A percentile compares a stretch with the other conserved stretches of the same genome.
phyloP scores from a whole-genome alignment of 2,329 filamentous ascomycete genomes.

The Sporothrix globosa region DNA sequence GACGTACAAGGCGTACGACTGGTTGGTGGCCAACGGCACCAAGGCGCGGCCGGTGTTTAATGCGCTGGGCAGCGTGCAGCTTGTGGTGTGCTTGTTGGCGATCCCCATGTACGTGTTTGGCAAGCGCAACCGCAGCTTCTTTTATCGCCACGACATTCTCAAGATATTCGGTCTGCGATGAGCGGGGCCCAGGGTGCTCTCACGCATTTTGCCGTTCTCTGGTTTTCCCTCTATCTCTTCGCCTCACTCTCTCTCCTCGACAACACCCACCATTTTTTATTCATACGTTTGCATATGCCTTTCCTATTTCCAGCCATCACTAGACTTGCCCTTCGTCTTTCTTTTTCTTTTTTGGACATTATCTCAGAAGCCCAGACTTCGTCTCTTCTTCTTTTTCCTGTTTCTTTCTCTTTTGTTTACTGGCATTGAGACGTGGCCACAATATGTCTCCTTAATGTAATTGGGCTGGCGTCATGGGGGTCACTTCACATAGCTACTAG shows the following conservation, averaged over 20 bases:
- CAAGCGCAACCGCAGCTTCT: conserved; percentile 75
- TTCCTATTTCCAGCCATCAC: not conserved
- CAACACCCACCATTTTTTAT: not conserved
- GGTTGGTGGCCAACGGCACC: conserved; percentile 71
- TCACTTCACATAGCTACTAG: not conserved
- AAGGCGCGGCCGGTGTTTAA: conserved; percentile 62
- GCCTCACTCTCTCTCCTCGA: not conserved
- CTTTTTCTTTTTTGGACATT: not conserved
- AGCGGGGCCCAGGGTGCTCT: not conserved
- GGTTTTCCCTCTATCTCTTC: not conserved
- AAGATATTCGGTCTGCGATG: conserved; percentile 48
- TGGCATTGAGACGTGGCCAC: not conserved
- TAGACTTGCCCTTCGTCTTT: not conserved
- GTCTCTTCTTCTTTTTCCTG: too few species aligned
- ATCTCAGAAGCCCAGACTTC: not conserved
- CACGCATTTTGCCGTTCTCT: not conserved
- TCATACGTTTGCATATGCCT: conserved; percentile 12
- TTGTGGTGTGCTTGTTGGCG: conserved; percentile 73
- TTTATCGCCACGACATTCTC: conserved; percentile 73
- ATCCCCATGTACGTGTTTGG: conserved; percentile 79
- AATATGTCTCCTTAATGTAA: conserved; percentile 22
- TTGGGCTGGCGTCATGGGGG: conserved; percentile 20
- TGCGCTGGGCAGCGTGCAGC: conserved; percentile 73
- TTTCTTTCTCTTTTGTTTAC: not conserved
- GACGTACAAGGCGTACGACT: conserved; percentile 82